phyloP scores from a whole-genome alignment of 2,329 filamentous ascomycete species.

The Furcasterigmium furcatum region DNA sequence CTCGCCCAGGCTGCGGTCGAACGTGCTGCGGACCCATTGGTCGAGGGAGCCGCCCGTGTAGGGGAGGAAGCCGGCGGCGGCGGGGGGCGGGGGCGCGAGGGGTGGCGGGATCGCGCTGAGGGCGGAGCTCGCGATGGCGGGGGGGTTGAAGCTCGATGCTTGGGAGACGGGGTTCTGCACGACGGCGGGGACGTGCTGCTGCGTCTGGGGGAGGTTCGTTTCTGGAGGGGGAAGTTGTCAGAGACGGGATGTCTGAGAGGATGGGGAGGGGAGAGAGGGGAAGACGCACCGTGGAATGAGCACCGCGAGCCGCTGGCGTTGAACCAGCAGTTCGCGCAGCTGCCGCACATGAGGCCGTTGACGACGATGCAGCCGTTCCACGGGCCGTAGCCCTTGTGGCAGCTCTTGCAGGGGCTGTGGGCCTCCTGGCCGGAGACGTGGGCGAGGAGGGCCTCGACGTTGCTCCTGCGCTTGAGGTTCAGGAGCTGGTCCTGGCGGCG shows the following conservation, averaged over 20 bases:
- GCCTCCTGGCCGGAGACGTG: conserved; percentile 51
- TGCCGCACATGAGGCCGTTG: conserved; percentile 58
- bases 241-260: not conserved
- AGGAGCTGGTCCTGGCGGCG: conserved; percentile 50
- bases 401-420: conserved; percentile 53
- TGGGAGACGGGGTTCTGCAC: conserved; percentile 22
- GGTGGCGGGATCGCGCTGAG: conserved; percentile 13
- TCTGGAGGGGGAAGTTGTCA: conserved; percentile 24
- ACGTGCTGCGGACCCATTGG: conserved; percentile 31
- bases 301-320: conserved; percentile 58
- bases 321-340: conserved; percentile 62
- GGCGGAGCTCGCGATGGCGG: conserved; percentile 23
- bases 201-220: conserved; percentile 38
- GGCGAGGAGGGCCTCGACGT: conserved; percentile 56
- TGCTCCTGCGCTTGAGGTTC: conserved; percentile 55
- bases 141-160: conserved; percentile 15
- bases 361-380: conserved; percentile 59
- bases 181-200: conserved; percentile 24
- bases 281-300: conserved; percentile 53
- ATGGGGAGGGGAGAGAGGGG: not conserved
- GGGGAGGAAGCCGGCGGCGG: conserved; percentile 5
- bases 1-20: conserved; percentile 43
- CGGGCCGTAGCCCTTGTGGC: conserved; percentile 56
- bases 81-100: conserved; percentile 6
- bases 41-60: conserved; percentile 10